Evolutionary conservation across 169 alveolate species (phyloP), one percentile per base, ranked within the genome.

Genomic region (Neospora caninum): DNA sequence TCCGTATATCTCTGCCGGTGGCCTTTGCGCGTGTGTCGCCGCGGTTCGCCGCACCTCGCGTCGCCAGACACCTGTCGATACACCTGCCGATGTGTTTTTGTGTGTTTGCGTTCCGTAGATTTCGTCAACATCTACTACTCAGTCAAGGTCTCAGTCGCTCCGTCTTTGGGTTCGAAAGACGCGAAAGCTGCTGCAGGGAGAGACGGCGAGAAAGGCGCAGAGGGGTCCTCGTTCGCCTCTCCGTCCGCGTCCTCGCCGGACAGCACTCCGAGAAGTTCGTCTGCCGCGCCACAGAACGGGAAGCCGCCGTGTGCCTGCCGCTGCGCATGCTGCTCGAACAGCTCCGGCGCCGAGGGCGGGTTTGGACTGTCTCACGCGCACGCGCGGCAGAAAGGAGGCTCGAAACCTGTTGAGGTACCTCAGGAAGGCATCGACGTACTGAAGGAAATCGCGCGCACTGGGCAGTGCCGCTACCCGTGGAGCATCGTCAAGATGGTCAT

Each of bases 381-480:
- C 31, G 39, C 89, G 64, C 43, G 69, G 25, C 89, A 82, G 67
- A 22, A 82, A 38, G 41, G 16, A 16, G 13, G 38, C 36, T 18
- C 58, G 38, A 25, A 41, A 38, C 89, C 36, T 43, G 45, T 36
- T 6, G 69, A 38, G 36, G 36, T 82, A 36, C 89, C 89, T 41
- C 89, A 82, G 64, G 89, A 82, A 43, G 89, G 89, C n/a, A 18
- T 41, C 38, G 89, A 82, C 38, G 89, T 82, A 4, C 53, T 42
- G 13, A 82, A 82, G 89, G 89, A 82, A 31, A 82, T 82, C 25
- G 89, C 89, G 67, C 53, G 89, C 20, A 38, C 67, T 9, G 89
- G 89, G 67, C n/a, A 27, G 53, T 82, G 89, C 67, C 89, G 89
- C 67, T 82, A 82, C 39, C 89, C 89, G 41, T 82, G 89, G 89